Conservation (phyloP, 305 asterid species). For the Fraxinus platypoda region DNA sequence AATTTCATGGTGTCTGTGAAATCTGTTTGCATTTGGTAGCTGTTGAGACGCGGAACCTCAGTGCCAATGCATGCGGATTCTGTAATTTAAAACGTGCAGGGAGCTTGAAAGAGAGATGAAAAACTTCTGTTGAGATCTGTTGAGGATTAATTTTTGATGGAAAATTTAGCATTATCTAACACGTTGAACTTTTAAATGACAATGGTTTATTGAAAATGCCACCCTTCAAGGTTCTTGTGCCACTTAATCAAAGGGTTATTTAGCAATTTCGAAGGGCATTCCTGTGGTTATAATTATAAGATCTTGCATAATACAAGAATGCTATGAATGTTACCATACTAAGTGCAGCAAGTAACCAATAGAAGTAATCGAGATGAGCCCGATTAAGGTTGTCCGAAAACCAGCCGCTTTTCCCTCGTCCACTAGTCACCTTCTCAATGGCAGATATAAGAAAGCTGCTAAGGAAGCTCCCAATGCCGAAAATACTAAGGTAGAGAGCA, state of each 20-base stretch:
- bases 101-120: not conserved
- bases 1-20: too few species aligned
- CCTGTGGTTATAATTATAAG: constrained; percentile 22
- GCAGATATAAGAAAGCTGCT: constrained; percentile 35
- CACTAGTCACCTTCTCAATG: constrained; percentile 22
- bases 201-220: not conserved
- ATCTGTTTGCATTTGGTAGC: too few species aligned
- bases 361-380: constrained; percentile 38
- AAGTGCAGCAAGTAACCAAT: constrained; percentile 33
- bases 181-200: not conserved
- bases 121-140: not conserved
- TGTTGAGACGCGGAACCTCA: too few species aligned
- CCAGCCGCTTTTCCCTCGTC: constrained; percentile 27
- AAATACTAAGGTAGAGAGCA: constrained; percentile 35
- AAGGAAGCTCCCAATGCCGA: constrained; percentile 34
- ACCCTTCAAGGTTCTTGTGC: not conserved
- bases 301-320: constrained; percentile 25
- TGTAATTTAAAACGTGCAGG: too few species aligned
- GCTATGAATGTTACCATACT: constrained; percentile 24
- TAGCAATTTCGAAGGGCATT: not conserved
- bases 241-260: not conserved
- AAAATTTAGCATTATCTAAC: not conserved
- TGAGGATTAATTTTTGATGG: not conserved
- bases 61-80: too few species aligned
- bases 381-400: constrained; percentile 30